Conservation (phyloP, 805 yeast genomes). For the Lipomyces sp. region DNA sequence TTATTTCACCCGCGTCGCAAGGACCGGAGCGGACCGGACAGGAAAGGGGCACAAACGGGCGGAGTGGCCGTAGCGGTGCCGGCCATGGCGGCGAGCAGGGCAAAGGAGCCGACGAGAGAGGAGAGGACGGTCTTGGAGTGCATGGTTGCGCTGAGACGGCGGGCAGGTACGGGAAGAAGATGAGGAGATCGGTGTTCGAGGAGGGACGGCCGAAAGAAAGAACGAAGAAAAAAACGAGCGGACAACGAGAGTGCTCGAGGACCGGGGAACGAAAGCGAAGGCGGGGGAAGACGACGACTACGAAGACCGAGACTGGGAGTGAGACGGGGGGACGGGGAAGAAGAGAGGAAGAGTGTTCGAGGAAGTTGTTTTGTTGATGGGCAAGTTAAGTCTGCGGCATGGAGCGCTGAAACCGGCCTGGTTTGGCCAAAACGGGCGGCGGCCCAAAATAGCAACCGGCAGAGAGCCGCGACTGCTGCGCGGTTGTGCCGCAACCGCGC, state of each 20-base stretch:
- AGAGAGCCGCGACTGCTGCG: background rate
- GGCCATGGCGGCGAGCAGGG: constrained; percentile 37
- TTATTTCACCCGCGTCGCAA: too few relatives aligned
- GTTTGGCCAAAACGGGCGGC: background rate
- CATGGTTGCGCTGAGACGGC: constrained; percentile 2
- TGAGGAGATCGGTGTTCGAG: background rate
- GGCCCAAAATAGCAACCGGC: constrained; percentile 3
- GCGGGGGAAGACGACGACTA: background rate
- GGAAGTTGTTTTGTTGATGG: too few relatives aligned
- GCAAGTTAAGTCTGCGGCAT: background rate
- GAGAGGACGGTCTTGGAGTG: constrained; percentile 31
- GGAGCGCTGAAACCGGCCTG: constrained; percentile 4
- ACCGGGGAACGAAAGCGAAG: background rate
- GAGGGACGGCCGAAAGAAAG: background rate
- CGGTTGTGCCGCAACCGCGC: constrained; percentile 1
- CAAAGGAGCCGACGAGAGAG: constrained; percentile 42
- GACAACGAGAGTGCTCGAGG: background rate
- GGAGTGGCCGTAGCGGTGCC: constrained; percentile 54
- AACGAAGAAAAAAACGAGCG: background rate
- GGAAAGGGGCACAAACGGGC: constrained; percentile 47
- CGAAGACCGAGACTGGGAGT: background rate
- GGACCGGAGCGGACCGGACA: background rate
- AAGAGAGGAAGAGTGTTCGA: background rate
- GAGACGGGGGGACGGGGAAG: background rate
- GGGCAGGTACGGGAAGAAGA: background rate